Evolutionary conservation across 371 early-diverging fungal species (phyloP).

Genomic region (Apophysomyces elegans): DNA sequence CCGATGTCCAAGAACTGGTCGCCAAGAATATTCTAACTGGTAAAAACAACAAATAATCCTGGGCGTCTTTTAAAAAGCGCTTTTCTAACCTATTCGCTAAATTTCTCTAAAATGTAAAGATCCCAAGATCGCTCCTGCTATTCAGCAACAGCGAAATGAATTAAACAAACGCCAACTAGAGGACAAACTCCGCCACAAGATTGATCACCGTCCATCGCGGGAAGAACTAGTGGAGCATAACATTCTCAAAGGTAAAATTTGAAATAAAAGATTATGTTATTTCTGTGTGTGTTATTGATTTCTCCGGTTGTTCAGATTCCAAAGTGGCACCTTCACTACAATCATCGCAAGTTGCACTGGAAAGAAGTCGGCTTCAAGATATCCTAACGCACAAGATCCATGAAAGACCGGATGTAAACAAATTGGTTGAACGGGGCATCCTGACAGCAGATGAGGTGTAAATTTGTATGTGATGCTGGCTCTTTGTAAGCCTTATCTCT

Average conservation of each 20-base stretch:
- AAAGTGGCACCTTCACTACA: constrained; percentile 61
- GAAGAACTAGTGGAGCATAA: constrained; percentile 73
- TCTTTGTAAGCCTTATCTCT: too few relatives aligned
- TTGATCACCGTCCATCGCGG: constrained; percentile 73
- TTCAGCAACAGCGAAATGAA: constrained; percentile 57
- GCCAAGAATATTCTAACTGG: constrained; percentile 74
- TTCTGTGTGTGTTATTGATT: background rate
- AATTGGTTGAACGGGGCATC: constrained; percentile 65
- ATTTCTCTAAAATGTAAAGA: constrained; percentile 16
- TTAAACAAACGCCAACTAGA: constrained; percentile 67
- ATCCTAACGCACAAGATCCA: constrained; percentile 61
- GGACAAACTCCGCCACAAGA: constrained; percentile 70
- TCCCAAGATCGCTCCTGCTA: constrained; percentile 65
- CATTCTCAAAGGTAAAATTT: constrained; percentile 59
- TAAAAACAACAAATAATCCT: constrained; percentile 19
- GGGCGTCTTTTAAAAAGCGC: background rate
- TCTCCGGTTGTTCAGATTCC: constrained; percentile 27
- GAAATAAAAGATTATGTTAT: constrained; percentile 28
- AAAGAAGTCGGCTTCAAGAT: constrained; percentile 57
- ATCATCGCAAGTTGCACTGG: constrained; percentile 42
- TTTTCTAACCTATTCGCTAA: background rate
- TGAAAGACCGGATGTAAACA: constrained; percentile 60
- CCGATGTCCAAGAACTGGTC: constrained; percentile 70
- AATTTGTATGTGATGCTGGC: background rate
- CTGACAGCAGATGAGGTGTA: constrained; percentile 28